These are phyloP conservation scores for Puccinia hordei DNA, from an alignment of 1,284 basidiomycete species.

Conservation along the genomic window DNA sequence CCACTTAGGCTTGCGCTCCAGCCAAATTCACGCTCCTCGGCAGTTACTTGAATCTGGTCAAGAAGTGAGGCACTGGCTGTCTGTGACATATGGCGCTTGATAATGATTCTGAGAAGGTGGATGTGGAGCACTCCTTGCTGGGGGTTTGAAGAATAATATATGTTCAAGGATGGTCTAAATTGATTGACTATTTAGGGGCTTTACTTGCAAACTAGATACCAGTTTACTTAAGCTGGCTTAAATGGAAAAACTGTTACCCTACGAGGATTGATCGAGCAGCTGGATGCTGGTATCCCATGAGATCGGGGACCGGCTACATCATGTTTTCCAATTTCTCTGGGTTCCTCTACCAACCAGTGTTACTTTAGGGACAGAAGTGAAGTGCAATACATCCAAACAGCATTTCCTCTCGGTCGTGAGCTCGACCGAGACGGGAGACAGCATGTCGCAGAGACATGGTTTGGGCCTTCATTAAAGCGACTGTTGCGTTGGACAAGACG, in stretches of 20 bases:
- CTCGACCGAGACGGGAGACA: slow-evolving; percentile 7
- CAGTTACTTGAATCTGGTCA: neutral
- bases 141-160: neutral
- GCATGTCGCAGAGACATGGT: no score
- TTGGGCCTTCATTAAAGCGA: slow-evolving; percentile 14
- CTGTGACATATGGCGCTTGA: neutral
- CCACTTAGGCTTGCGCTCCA: slow-evolving; percentile 30
- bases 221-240: neutral
- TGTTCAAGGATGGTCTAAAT: neutral
- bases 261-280: neutral
- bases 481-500: neutral
- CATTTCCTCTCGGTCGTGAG: neutral
- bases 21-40: slow-evolving; percentile 30
- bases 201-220: neutral
- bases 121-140: neutral
- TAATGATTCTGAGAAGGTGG: neutral
- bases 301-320: neutral
- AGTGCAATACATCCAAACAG: neutral
- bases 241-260: slow-evolving; percentile 1
- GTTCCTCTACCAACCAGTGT: neutral
- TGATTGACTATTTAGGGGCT: neutral
- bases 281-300: neutral
- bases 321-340: neutral
- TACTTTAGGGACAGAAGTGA: slow-evolving; percentile 6
- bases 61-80: neutral